Evolutionary conservation across 768 basidiomycete genomes (phyloP).

Genomic region (Mycena haematopus): DNA sequence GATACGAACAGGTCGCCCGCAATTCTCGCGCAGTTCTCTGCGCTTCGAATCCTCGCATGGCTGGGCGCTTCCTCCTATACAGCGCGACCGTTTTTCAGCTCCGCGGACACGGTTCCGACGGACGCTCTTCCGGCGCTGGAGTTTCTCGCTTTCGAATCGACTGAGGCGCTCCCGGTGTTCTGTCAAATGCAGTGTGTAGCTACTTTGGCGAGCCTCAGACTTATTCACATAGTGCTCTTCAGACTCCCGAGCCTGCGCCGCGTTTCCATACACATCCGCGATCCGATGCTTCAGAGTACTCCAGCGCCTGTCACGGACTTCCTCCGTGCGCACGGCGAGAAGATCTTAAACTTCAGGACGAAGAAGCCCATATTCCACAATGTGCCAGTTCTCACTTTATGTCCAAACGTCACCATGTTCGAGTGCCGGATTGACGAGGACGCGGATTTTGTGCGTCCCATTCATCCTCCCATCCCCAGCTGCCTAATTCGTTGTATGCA

Average conservation of each 20-base stretch:
- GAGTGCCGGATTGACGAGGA: neutral
- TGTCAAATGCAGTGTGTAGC: neutral
- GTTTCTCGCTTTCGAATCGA: neutral
- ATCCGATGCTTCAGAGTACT: neutral
- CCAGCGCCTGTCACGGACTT: neutral
- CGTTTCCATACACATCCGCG: neutral
- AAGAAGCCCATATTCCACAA: neutral
- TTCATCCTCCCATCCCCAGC: neutral
- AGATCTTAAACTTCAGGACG: neutral
- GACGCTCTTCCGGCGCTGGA: constrained; percentile 3
- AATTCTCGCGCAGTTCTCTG: neutral
- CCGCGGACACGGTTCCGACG: neutral
- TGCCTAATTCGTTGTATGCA: neutral
- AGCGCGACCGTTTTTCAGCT: neutral
- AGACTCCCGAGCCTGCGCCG: constrained; percentile 3
- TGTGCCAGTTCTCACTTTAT: neutral
- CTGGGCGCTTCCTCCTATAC: neutral
- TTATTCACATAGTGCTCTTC: neutral
- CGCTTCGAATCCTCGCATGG: neutral
- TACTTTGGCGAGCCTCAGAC: neutral
- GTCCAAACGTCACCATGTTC: neutral
- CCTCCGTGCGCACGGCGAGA: neutral
- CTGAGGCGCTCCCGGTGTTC: neutral
- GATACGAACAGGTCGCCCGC: neutral
- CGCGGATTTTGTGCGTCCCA: neutral